Evolutionary conservation across 441 rosid species (phyloP).

Genomic region (Hura crepitans): DNA sequence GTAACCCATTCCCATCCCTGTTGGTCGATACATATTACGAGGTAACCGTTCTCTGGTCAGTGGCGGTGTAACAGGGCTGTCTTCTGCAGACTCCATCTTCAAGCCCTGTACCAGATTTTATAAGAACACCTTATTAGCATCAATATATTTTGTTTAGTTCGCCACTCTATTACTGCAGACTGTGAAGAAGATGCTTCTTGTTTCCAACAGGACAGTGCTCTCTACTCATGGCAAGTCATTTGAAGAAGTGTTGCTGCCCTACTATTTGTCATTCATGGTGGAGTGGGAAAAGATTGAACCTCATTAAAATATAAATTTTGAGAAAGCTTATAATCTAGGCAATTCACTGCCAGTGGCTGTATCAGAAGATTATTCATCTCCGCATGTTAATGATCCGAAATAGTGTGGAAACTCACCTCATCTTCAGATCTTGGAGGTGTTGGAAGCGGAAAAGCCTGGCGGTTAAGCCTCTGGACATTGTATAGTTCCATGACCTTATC

Average conservation of each 20-base stretch:
- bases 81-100: slow-evolving; percentile 72
- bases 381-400: neutral
- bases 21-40: slow-evolving; percentile 64
- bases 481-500: slow-evolving; percentile 88
- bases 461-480: slow-evolving; percentile 88
- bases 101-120: slow-evolving; percentile 42
- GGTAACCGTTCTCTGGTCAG: slow-evolving; percentile 69
- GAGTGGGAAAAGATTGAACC: neutral
- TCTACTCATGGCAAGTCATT: neutral
- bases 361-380: neutral
- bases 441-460: slow-evolving; percentile 81
- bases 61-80: slow-evolving; percentile 88
- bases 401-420: slow-evolving; percentile 50
- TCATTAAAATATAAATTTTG: neutral
- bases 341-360: slow-evolving; percentile 1
- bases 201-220: neutral
- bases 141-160: neutral
- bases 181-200: neutral
- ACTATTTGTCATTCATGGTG: neutral
- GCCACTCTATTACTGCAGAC: neutral
- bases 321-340: neutral
- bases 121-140: slow-evolving; percentile 13
- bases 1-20: slow-evolving; percentile 60
- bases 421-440: slow-evolving; percentile 90
- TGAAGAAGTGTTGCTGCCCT: neutral